Conservation (phyloP, 1,284 basidiomycete genomes). For the Ustilago vetiveriae region DNA sequence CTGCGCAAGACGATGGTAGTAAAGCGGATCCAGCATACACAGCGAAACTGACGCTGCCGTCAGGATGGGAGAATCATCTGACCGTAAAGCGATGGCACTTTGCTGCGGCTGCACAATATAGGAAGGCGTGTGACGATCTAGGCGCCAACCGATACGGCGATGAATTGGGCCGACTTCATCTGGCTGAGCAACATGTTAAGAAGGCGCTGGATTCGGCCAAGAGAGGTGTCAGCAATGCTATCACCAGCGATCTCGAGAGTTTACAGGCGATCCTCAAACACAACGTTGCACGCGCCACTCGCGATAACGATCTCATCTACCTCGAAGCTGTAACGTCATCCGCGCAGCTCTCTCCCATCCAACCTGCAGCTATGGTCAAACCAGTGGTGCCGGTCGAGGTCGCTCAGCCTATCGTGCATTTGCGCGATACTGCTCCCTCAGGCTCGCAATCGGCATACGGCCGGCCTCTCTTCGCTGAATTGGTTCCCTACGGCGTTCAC, state of each 20-base stretch:
- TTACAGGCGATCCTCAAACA: conserved; percentile 75
- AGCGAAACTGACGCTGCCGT: conserved; percentile 38
- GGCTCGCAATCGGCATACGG: conserved; percentile 57
- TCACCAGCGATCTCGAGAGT: conserved; percentile 69
- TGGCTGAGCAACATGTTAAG: conserved; percentile 72
- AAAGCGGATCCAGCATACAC: conserved; percentile 10
- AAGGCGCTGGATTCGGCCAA: conserved; percentile 78
- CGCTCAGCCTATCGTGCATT: conserved; percentile 43
- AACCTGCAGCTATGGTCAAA: conserved; percentile 77
- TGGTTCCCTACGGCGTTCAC: conserved; percentile 88
- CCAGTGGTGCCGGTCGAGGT: conserved; percentile 75
- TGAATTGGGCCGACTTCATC: conserved; percentile 59
- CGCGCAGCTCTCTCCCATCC: conserved; percentile 76
- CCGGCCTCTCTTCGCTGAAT: conserved; percentile 76
- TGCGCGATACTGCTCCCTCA: conserved; percentile 39
- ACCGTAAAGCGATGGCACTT: conserved; percentile 88
- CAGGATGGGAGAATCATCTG: conserved; percentile 85
- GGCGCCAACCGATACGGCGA: conserved; percentile 73
- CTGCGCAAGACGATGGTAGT: background rate
- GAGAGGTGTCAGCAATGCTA: conserved; percentile 72
- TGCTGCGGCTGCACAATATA: conserved; percentile 85
- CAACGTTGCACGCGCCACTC: conserved; percentile 73
- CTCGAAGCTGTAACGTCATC: conserved; percentile 83
- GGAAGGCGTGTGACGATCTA: conserved; percentile 90
- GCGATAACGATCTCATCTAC: conserved; percentile 97